phyloP scores from a whole-genome alignment of 371 early-diverging fungal genomes.

The Haplosporangium sp. region DNA sequence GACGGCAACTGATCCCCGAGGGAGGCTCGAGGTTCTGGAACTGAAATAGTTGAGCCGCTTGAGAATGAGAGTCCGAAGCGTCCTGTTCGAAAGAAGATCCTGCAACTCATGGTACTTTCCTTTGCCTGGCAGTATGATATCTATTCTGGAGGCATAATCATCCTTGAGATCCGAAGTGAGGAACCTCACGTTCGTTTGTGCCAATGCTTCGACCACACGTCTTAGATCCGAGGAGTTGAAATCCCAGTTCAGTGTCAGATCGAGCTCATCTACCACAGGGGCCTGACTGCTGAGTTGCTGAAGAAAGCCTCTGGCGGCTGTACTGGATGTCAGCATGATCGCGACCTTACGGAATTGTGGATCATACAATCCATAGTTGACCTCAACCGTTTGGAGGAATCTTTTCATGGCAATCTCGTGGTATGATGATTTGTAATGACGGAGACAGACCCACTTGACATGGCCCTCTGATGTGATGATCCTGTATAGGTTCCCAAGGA shows the following conservation, averaged over 20 bases:
- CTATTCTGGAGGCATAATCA: background rate
- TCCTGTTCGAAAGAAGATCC: slow-evolving; percentile 2
- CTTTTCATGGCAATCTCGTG: background rate
- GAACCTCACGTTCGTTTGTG: slow-evolving; percentile 4
- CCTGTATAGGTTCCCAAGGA: background rate
- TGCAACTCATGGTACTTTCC: slow-evolving; percentile 2
- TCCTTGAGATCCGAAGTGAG: background rate
- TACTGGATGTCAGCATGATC: slow-evolving; percentile 5
- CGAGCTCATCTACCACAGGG: slow-evolving; percentile 11
- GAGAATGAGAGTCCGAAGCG: background rate
- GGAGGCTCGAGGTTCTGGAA: background rate
- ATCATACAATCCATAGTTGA: slow-evolving; percentile 3
- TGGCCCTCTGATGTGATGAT: background rate
- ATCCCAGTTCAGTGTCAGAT: slow-evolving; percentile 11
- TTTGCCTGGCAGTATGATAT: background rate
- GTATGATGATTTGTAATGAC: slow-evolving; percentile 1
- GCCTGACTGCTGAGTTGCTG: slow-evolving; percentile 4
- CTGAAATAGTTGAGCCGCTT: background rate
- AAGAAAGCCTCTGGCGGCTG: slow-evolving; percentile 8
- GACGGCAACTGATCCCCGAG: background rate
- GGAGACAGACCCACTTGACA: background rate
- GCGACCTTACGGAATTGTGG: slow-evolving; percentile 7
- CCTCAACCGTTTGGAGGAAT: slow-evolving; percentile 7
- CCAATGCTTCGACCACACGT: background rate
- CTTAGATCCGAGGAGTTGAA: slow-evolving; percentile 9